Base-by-base conservation (phyloP, 2,329 filamentous ascomycete species). In the Epichloe uncinata region DNA sequence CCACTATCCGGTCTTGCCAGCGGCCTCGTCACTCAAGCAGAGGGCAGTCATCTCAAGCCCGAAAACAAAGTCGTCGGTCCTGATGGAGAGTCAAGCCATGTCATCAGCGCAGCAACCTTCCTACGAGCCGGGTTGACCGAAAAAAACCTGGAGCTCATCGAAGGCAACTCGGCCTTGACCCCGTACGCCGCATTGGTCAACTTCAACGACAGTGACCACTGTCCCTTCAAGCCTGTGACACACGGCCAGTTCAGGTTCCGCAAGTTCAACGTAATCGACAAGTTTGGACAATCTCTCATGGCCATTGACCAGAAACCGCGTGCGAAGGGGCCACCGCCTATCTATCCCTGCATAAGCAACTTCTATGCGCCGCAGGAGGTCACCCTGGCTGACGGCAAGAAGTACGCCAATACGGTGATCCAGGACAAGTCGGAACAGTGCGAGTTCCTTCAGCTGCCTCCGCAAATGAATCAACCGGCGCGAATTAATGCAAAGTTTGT, bases 251-350 rank as follows among this genome's bases (percentile, higher is more conserved):
- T 8, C 33, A 53, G 53, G 9, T 70, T 74, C 52, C 63, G 62
- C 2, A 72, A 73, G 53, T 50, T 77, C 41, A 72, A 72, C 54
- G 63, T 75, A 40, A 59, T 75, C 34, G 72, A 75, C 58, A 74
- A 74, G 54, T 74, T 74, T 43, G 72, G 72, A 1, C 72, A 74
- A 45, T 58, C 59, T 9, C 47, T 71, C 22, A 42, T 54, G 9
- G 61, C 61, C 16, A 61, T 69, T 15, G 22, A 26, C 22, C 22
- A 26, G 22, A 61, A 68, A 41, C 58, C 61, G 2, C 48, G 38
- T 3, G 12, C 13, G 0, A 22, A 16, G 0, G 51, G 50, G 1
- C 56, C 50, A 5, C 54, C 55, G 2, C 54, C 59, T 3, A 38
- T 66, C 2, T 63, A 61, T 26, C 67, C 67, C 2, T 62, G 60